Conservation (phyloP, 805 yeast genomes). For the Zygoascus flipseniorum region DNA sequence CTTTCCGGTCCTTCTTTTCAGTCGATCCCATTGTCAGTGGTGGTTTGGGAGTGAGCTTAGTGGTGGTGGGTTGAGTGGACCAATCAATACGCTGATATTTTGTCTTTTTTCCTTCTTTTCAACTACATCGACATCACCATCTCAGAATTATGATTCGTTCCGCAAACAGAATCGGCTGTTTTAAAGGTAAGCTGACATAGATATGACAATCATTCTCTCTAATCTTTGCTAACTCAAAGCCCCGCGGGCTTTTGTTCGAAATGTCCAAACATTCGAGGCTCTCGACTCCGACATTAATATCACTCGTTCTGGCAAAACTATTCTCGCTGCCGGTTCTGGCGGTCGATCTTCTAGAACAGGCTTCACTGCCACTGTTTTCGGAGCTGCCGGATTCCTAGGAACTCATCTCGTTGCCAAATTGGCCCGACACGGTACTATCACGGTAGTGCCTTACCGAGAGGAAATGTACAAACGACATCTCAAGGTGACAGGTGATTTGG, state of each 20-base stretch:
- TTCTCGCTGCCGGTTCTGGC: slow-evolving; percentile 63
- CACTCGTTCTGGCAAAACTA: slow-evolving; percentile 67
- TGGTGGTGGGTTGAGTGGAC: neutral
- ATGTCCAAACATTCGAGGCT: slow-evolving; percentile 28
- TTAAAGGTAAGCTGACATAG: neutral
- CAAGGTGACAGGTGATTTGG: slow-evolving; percentile 78
- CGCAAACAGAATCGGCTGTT: neutral
- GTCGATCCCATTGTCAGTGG: neutral
- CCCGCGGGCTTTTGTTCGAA: neutral
- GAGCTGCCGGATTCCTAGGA: slow-evolving; percentile 74
- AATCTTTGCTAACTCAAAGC: neutral
- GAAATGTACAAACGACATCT: slow-evolving; percentile 69
- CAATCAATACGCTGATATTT: neutral
- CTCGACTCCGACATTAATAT: slow-evolving; percentile 48
- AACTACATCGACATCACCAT: neutral
- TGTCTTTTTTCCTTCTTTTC: neutral
- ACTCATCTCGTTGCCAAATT: slow-evolving; percentile 60
- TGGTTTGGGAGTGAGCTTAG: neutral
- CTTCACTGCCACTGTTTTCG: slow-evolving; percentile 81
- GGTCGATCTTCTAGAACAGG: slow-evolving; percentile 81
- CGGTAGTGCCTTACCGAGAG: slow-evolving; percentile 74
- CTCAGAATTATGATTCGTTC: neutral
- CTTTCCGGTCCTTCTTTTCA: slow-evolving; percentile 4
- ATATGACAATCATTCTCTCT: neutral
- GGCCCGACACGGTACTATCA: slow-evolving; percentile 74